phyloP scores from a whole-genome alignment of 257 asterid genomes.

The Primulina eburnea region DNA sequence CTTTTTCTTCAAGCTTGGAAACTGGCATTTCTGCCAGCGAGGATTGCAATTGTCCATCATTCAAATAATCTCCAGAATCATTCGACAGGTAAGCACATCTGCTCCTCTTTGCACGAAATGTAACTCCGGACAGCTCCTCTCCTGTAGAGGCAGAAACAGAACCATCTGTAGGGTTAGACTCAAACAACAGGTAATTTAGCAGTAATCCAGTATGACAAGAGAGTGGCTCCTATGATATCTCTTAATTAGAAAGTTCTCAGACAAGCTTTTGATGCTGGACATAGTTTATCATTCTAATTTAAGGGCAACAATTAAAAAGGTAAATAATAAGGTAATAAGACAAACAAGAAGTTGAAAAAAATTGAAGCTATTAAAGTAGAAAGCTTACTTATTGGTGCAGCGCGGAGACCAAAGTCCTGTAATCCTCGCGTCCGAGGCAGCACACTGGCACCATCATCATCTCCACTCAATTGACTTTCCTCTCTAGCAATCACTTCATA shows the following conservation, averaged over 20 bases:
- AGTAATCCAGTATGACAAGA: slow-evolving; percentile 35
- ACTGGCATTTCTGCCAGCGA: slow-evolving; percentile 47
- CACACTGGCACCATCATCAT: slow-evolving; percentile 54
- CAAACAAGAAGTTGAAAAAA: slow-evolving; percentile 23
- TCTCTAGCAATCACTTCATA: slow-evolving; percentile 38
- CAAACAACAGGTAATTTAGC: slow-evolving; percentile 33
- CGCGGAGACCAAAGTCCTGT: slow-evolving; percentile 73
- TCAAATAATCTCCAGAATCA: slow-evolving; percentile 48
- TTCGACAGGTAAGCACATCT: slow-evolving; percentile 44
- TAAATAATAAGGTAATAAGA: slow-evolving; percentile 17
- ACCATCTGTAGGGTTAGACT: slow-evolving; percentile 33
- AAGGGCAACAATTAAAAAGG: slow-evolving; percentile 27
- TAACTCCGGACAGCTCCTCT: slow-evolving; percentile 53
- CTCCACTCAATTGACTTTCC: slow-evolving; percentile 50
- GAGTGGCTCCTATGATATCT: slow-evolving; percentile 32
- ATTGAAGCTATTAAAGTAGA: slow-evolving; percentile 28
- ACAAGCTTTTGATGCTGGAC: slow-evolving; percentile 19
- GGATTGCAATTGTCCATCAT: slow-evolving; percentile 40
- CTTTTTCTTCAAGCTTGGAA: slow-evolving; percentile 49
- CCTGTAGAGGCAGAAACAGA: slow-evolving; percentile 41
- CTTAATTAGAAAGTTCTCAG: slow-evolving; percentile 37
- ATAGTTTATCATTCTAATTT: slow-evolving; percentile 24
- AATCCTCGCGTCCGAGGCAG: slow-evolving; percentile 80
- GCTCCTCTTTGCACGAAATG: slow-evolving; percentile 50
- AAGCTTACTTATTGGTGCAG: slow-evolving; percentile 49